phyloP scores from a whole-genome alignment of 2,329 filamentous ascomycete genomes.

The Penicillium brasilianum region DNA sequence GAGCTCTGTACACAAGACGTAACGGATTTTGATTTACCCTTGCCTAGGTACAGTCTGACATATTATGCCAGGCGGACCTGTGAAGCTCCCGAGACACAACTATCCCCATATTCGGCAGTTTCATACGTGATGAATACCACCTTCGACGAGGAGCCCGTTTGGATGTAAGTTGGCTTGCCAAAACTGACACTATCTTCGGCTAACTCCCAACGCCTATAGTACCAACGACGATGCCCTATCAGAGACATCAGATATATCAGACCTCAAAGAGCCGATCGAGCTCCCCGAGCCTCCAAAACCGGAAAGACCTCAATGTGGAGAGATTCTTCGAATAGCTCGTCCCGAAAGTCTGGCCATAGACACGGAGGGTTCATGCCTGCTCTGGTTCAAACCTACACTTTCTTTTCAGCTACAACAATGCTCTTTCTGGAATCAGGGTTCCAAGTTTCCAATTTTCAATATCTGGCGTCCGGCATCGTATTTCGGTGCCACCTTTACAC shows the following conservation, averaged over 20 bases:
- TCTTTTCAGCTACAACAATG: slow-evolving; percentile 8
- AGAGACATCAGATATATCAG: not conserved
- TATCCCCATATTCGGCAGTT: not conserved
- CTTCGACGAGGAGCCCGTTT: slow-evolving; percentile 2
- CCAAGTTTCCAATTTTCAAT: not conserved
- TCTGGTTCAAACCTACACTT: not conserved
- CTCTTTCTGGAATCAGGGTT: not conserved
- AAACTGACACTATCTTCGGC: not conserved
- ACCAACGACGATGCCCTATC: slow-evolving; percentile 4
- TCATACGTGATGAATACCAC: not conserved
- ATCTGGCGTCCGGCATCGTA: slow-evolving; percentile 10
- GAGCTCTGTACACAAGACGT: not conserved
- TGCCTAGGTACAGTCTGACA: not conserved
- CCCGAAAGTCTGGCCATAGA: not conserved
- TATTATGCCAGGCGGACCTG: not conserved
- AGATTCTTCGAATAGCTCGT: not conserved
- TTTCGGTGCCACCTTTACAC: not conserved
- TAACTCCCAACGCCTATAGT: not conserved
- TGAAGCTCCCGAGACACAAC: not conserved
- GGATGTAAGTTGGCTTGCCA: not conserved
- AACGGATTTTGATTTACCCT: not conserved
- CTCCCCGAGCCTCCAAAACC: not conserved
- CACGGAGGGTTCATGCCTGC: not conserved
- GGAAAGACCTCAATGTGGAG: not conserved
- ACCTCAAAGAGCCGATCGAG: not conserved